These are phyloP conservation scores for Phytophthora melonis DNA, from an alignment of 352 stramenopile species.

Conservation along the genomic window DNA sequence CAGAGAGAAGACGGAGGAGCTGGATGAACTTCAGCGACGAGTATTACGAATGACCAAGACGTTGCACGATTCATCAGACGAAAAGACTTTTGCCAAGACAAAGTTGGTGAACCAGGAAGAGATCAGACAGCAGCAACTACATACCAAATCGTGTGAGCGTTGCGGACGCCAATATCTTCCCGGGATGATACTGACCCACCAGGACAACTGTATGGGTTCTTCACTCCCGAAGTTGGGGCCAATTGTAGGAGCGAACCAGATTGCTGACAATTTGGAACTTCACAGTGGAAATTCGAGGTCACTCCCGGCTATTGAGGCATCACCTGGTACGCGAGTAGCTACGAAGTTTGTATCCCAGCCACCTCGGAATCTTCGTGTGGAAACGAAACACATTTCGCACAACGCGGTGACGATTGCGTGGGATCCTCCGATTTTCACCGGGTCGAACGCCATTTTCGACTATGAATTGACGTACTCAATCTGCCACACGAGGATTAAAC, in stretches of 20 bases:
- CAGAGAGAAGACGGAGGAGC: slow-evolving; percentile 52
- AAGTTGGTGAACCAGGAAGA: slow-evolving; percentile 50
- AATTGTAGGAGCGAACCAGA: slow-evolving; percentile 35
- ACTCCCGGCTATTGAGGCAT: slow-evolving; percentile 6
- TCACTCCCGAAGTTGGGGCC: slow-evolving; percentile 10
- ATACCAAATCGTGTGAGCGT: slow-evolving; percentile 33
- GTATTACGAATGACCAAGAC: slow-evolving; percentile 55
- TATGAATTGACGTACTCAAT: slow-evolving; percentile 67
- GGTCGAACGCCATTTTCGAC: slow-evolving; percentile 69
- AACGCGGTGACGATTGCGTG: slow-evolving; percentile 58
- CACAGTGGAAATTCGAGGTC: not conserved
- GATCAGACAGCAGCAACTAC: slow-evolving; percentile 46
- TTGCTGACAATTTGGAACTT: slow-evolving; percentile 24
- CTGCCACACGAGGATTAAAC: slow-evolving; percentile 23
- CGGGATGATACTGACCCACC: slow-evolving; percentile 40
- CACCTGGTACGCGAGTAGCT: not conserved
- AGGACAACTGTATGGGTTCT: slow-evolving; percentile 29
- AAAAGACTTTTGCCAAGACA: slow-evolving; percentile 56
- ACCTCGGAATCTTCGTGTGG: slow-evolving; percentile 64
- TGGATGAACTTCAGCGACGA: slow-evolving; percentile 58
- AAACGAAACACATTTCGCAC: slow-evolving; percentile 43
- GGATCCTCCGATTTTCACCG: slow-evolving; percentile 80
- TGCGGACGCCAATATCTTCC: slow-evolving; percentile 52
- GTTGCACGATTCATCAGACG: slow-evolving; percentile 45
- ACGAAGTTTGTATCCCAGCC: slow-evolving; percentile 69